Percentiles rank a stretch among this genome's conserved stretches.
Conservation (phyloP, 768 basidiomycete genomes). For the Paxillus involutus region DNA sequence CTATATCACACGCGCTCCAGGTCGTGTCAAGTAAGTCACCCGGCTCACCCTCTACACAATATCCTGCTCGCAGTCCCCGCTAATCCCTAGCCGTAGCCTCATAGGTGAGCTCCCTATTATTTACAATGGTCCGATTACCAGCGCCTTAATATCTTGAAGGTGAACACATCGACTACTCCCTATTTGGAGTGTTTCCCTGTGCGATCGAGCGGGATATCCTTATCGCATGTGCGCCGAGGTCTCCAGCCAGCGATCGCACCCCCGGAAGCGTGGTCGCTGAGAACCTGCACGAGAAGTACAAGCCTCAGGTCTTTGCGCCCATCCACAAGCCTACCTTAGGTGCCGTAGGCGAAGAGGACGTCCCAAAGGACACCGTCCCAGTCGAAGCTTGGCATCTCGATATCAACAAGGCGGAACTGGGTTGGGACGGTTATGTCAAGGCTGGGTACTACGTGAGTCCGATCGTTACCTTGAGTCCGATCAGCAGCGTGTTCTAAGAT, state of each 20-base stretch:
- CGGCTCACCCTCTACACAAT: neutral
- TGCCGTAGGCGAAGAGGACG: constrained; percentile 32
- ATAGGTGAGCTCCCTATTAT: constrained; percentile 34
- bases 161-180: constrained; percentile 82
- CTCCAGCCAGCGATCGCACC: constrained; percentile 19
- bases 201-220: constrained; percentile 84
- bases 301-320: constrained; percentile 59
- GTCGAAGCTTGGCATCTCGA: constrained; percentile 69
- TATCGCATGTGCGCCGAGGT: constrained; percentile 65
- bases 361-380: constrained; percentile 34
- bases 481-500: neutral
- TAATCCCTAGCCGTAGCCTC: constrained; percentile 19
- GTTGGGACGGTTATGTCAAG: constrained; percentile 90
- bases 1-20: constrained; percentile 76
- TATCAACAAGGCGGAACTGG: constrained; percentile 58
- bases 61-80: neutral
- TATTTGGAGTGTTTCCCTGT: constrained; percentile 84
- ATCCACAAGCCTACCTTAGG: constrained; percentile 28
- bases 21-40: constrained; percentile 67
- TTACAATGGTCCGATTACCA: neutral
- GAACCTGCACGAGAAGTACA: constrained; percentile 62
- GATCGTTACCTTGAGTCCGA: neutral
- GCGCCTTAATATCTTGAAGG: constrained; percentile 38
- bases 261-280: constrained; percentile 61
- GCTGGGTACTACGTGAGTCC: constrained; percentile 75